Evolutionary conservation across 495 filamentous ascomycete genomes (phyloP).

Genomic region (Penicillium subrubescens): DNA sequence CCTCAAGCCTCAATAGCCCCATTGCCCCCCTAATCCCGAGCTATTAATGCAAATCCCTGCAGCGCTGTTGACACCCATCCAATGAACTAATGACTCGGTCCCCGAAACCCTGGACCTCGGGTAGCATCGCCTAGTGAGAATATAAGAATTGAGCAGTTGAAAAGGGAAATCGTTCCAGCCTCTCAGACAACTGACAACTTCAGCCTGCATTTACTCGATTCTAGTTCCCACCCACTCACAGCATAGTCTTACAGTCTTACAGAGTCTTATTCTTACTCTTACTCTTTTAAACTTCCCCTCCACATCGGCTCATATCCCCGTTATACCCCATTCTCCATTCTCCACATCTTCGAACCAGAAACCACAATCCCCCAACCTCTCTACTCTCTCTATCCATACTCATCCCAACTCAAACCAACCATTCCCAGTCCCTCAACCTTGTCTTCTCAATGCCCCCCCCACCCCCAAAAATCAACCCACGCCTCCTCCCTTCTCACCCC

Average conservation of each 20-base stretch:
- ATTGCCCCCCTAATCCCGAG: neutral
- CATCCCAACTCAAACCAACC: no score
- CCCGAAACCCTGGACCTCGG: constrained; percentile 9
- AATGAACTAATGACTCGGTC: neutral
- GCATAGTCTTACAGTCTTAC: no score
- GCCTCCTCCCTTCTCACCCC: constrained; percentile 52
- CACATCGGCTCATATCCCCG: neutral
- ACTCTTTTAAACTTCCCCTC: neutral
- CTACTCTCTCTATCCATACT: no score
- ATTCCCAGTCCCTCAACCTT: neutral
- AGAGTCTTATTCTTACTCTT: neutral
- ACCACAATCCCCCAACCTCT: neutral
- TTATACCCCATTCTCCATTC: neutral
- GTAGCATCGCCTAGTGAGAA: constrained; percentile 1
- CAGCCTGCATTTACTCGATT: neutral
- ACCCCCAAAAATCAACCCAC: constrained; percentile 44
- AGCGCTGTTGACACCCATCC: neutral
- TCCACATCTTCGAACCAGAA: neutral
- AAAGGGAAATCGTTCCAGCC: neutral
- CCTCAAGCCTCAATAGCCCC: neutral
- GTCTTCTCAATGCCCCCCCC: constrained; percentile 22
- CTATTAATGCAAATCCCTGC: neutral
- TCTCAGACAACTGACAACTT: neutral
- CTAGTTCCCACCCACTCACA: neutral
- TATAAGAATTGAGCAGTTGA: neutral